Evolutionary conservation across 805 yeast genomes (phyloP).

Genomic region (Kazachstania psychrophila): DNA sequence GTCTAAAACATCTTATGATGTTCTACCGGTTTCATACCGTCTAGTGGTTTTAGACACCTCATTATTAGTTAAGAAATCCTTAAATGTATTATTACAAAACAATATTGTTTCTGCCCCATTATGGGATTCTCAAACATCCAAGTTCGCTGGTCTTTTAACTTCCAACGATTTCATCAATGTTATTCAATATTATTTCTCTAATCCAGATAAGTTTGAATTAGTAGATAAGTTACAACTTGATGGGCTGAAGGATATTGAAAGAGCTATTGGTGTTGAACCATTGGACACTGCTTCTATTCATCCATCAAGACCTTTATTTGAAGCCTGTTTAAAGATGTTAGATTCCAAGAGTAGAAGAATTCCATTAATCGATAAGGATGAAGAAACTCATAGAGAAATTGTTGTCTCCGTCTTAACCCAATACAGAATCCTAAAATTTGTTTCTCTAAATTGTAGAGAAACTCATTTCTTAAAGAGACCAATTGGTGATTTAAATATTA

Average conservation of each 20-base stretch:
- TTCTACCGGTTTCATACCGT: constrained; percentile 88
- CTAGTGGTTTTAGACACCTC: constrained; percentile 90
- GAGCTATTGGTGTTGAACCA: constrained; percentile 75
- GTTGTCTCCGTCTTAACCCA: constrained; percentile 94
- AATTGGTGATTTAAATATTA: constrained; percentile 56
- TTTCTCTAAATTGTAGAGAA: constrained; percentile 91
- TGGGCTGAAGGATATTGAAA: constrained; percentile 79
- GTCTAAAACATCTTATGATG: constrained; percentile 92
- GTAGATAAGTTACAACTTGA: constrained; percentile 79
- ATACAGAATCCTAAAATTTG: constrained; percentile 90
- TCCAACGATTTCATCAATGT: constrained; percentile 90
- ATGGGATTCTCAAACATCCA: constrained; percentile 84
- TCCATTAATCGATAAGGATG: constrained; percentile 90
- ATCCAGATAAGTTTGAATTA: constrained; percentile 78
- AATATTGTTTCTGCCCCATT: constrained; percentile 93
- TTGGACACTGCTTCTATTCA: constrained; percentile 81
- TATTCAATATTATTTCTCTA: constrained; percentile 84
- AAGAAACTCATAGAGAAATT: constrained; percentile 83
- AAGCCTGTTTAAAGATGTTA: constrained; percentile 88
- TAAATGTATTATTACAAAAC: constrained; percentile 83
- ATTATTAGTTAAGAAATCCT: constrained; percentile 76
- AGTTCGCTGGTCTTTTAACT: constrained; percentile 90
- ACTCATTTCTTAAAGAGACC: constrained; percentile 76
- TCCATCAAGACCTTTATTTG: constrained; percentile 81
- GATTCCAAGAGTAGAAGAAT: constrained; percentile 84